Evolutionary conservation across 2,329 filamentous ascomycete species (phyloP).

Genomic region (Phaeosphaeria sp.): DNA sequence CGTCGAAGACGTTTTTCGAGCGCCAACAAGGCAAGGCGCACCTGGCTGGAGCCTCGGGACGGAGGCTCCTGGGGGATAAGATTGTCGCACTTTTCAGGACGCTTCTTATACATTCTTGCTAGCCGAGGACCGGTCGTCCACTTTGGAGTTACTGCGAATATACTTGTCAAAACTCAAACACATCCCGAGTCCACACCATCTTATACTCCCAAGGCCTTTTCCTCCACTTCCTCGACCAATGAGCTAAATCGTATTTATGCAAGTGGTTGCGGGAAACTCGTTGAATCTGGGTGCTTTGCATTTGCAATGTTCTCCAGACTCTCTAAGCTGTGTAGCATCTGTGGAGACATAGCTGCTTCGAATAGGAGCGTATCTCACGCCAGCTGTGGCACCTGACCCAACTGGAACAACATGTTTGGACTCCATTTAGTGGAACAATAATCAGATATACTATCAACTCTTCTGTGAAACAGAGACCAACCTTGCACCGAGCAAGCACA

Average conservation of each 20-base stretch:
- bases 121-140: slow-evolving; percentile 20
- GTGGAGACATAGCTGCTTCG: background rate
- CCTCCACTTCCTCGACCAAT: background rate
- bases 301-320: background rate
- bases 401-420: background rate
- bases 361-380: no score
- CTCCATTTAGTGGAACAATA: background rate
- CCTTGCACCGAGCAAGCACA: no score
- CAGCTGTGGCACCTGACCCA: no score
- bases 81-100: slow-evolving; percentile 27
- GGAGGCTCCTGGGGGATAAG: slow-evolving; percentile 21
- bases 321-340: background rate
- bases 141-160: slow-evolving; percentile 31
- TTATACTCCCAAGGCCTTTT: background rate
- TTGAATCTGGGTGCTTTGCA: background rate
- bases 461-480: background rate
- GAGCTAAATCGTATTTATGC: background rate
- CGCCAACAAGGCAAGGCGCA: slow-evolving; percentile 4
- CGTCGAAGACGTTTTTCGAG: slow-evolving; percentile 5
- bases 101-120: slow-evolving; percentile 28
- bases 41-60: slow-evolving; percentile 14
- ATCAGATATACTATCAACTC: no score
- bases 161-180: slow-evolving; percentile 30
- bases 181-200: background rate
- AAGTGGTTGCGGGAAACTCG: background rate